A percentile compares a stretch with the other conserved stretches of the same genome.
phyloP scores from a whole-genome alignment of 2,329 filamentous ascomycete species.

The Purpureocillium takamizusanense region DNA sequence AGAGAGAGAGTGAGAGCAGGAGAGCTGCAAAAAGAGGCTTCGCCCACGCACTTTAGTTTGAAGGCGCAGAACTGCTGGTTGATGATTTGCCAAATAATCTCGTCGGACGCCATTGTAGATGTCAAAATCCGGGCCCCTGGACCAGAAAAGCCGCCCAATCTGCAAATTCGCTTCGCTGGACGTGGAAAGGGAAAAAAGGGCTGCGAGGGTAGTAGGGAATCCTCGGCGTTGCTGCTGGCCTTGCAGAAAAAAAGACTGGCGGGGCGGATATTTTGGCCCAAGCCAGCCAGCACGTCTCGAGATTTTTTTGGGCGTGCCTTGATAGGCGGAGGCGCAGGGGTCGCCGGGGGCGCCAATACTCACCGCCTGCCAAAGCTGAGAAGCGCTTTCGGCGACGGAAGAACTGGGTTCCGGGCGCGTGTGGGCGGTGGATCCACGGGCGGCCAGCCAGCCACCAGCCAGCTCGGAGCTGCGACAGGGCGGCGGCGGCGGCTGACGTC shows the following conservation, averaged over 20 bases:
- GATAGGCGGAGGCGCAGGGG: slow-evolving; percentile 4
- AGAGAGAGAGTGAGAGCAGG: no score
- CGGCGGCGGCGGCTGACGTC: slow-evolving; percentile 1
- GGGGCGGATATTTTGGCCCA: slow-evolving; percentile 9
- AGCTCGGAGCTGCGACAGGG: not conserved
- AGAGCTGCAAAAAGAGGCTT: no score
- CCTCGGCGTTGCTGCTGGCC: slow-evolving; percentile 2
- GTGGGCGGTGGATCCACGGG: not conserved
- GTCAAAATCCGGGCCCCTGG: not conserved
- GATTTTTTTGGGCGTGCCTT: slow-evolving; percentile 13
- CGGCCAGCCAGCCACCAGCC: not conserved
- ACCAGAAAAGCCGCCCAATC: not conserved
- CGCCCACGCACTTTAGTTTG: slow-evolving; percentile 67
- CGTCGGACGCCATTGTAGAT: slow-evolving; percentile 70
- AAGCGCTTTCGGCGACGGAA: slow-evolving; percentile 8
- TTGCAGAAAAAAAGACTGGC: slow-evolving; percentile 7
- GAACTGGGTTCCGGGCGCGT: slow-evolving; percentile 7
- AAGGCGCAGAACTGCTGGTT: slow-evolving; percentile 93
- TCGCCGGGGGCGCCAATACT: no score
- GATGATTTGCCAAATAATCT: slow-evolving; percentile 96
- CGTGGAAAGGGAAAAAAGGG: not conserved
- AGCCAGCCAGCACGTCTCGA: slow-evolving; percentile 3
- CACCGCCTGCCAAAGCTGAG: no score
- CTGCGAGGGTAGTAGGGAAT: not conserved
- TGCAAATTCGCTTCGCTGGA: slow-evolving; percentile 8